Percentiles rank a stretch among this genome's conserved stretches.
Conservation (phyloP, 2,329 filamentous ascomycete genomes). For the Cadophora sp. region DNA sequence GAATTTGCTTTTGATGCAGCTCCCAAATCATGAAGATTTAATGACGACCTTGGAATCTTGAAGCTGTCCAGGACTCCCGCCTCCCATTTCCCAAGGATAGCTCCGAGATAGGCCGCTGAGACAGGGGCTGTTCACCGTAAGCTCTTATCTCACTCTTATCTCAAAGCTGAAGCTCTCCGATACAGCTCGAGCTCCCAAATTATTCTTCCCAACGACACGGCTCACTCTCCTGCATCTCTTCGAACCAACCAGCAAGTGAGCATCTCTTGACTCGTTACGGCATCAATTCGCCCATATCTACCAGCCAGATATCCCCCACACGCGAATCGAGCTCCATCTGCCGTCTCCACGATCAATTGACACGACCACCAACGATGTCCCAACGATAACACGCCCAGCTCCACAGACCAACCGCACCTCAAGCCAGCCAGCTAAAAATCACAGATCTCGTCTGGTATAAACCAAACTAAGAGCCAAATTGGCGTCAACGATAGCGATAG, state of each 20-base stretch:
- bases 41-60: not conserved
- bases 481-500: not conserved
- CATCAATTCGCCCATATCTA: not conserved
- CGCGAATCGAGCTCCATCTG: not conserved
- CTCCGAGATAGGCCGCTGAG: not conserved
- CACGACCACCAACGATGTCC: not conserved
- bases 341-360: not conserved
- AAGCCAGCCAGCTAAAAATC: not conserved
- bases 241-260: not conserved
- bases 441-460: not conserved
- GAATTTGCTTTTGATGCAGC: not conserved
- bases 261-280: slow-evolving; percentile 6
- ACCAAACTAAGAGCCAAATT: not conserved
- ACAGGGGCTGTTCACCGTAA: not conserved
- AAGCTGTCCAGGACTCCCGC: too few relatives aligned
- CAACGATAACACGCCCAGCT: not conserved
- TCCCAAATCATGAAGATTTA: not conserved
- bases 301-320: not conserved
- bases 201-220: not conserved
- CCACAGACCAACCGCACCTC: not conserved
- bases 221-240: not conserved
- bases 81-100: not conserved
- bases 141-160: slow-evolving; percentile 8
- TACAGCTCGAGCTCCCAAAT: slow-evolving; percentile 1
- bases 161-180: slow-evolving; percentile 1